Percentiles rank a stretch among this genome's conserved stretches.
Conservation (phyloP, 2,329 filamentous ascomycete genomes). For the Hymenoscyphus fructigenus region DNA sequence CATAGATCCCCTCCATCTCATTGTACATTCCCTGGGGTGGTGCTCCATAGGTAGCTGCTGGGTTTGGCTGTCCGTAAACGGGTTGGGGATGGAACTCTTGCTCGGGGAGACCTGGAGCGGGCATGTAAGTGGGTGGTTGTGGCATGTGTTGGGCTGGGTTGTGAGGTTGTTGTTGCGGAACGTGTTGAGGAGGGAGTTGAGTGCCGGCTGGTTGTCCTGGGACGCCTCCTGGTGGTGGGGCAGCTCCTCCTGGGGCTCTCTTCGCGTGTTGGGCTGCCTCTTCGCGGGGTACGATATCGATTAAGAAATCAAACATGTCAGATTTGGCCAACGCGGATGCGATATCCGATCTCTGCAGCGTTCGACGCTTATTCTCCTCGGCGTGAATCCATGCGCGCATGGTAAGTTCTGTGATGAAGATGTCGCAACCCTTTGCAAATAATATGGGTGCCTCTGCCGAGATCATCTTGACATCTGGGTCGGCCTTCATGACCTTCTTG, state of each 20-base stretch:
- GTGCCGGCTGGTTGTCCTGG: conserved; percentile 50
- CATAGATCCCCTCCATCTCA: conserved; percentile 82
- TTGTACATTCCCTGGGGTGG: conserved; percentile 75
- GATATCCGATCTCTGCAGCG: conserved; percentile 92
- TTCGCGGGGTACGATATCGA: conserved; percentile 96
- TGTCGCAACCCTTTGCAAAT: conserved; percentile 97
- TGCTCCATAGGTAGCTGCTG: conserved; percentile 74
- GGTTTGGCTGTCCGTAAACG: conserved; percentile 76
- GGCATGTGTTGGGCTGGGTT: conserved; percentile 62
- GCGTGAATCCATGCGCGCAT: conserved; percentile 99
- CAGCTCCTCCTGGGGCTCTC: conserved; percentile 53
- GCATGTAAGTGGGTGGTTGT: conserved; percentile 56
- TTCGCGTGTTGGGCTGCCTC: conserved; percentile 87
- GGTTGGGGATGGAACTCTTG: conserved; percentile 78
- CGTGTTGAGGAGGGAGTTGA: conserved; percentile 53
- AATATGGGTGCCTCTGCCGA: conserved; percentile 96
- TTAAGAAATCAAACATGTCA: conserved; percentile 99
- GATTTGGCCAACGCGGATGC: conserved; percentile 94
- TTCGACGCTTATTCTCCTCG: conserved; percentile 97
- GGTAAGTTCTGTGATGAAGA: conserved; percentile 97
- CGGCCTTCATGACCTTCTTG: conserved; percentile 99
- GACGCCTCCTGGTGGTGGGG: conserved; percentile 45
- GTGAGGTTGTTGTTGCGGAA: conserved; percentile 42
- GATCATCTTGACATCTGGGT: conserved; percentile 99
- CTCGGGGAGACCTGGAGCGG: conserved; percentile 62